Conservation (phyloP, 1,284 basidiomycete species). For the Tilletiopsis washingtonensis region DNA sequence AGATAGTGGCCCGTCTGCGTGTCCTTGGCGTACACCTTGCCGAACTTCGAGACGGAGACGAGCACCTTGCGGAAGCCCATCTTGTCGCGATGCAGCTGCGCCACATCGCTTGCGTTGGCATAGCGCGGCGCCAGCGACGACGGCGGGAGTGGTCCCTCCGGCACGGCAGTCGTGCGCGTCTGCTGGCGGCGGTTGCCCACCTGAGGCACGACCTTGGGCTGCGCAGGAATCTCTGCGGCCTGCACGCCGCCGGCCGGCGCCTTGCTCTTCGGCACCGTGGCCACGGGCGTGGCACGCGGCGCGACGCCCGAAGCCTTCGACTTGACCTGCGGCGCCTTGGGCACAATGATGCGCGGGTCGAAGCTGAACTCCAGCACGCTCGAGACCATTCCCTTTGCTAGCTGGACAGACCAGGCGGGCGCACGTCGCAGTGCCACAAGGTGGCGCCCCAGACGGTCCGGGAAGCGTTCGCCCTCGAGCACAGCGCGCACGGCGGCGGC, state of each 20-base stretch:
- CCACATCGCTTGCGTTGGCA: conserved; percentile 15
- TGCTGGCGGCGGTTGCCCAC: not conserved
- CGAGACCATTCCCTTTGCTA: too few species aligned
- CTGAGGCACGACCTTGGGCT: not conserved
- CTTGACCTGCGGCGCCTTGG: too few species aligned
- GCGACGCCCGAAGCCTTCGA: too few species aligned
- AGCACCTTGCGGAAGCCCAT: conserved; percentile 84
- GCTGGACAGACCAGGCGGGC: not conserved
- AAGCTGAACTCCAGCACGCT: too few species aligned
- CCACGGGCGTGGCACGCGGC: too few species aligned
- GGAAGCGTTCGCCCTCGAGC: conserved; percentile 55
- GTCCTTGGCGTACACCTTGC: conserved; percentile 76
- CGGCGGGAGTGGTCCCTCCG: conserved; percentile 13
- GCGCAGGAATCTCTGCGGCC: not conserved
- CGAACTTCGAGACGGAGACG: conserved; percentile 62
- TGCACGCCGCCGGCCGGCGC: not conserved
- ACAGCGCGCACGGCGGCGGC: conserved; percentile 15
- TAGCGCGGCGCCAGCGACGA: conserved; percentile 21
- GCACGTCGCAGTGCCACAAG: conserved; percentile 3
- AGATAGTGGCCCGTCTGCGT: conserved; percentile 58
- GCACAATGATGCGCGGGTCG: too few species aligned
- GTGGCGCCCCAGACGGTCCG: conserved; percentile 45
- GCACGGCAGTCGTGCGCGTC: too few species aligned
- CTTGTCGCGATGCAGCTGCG: conserved; percentile 53
- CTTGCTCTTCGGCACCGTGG: too few species aligned